Base-by-base conservation (phyloP, 1,139 yeast genomes). In the Geotrichum australiense region DNA sequence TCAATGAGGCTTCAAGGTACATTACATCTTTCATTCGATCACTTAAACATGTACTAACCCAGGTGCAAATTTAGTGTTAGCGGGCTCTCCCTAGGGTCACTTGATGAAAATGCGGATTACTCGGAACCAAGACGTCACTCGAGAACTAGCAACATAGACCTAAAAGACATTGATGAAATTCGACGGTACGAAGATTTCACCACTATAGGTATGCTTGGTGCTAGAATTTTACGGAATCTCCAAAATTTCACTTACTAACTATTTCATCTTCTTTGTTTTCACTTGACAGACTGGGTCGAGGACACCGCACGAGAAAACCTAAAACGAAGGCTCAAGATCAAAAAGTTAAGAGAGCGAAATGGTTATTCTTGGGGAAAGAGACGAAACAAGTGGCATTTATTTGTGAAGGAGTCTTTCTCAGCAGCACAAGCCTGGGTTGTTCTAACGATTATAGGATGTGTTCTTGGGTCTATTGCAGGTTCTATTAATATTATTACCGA, bases 401-500 rank as follows among this genome's bases (percentile, higher is more conserved):
- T 35, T 12, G 18, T 34, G 41, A 27, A 41, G 40, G 35, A 23
- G 39, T 16, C 42, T 28, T 23, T 32, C 34, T 65, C 77, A 40
- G 73, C 76, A 3, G 69, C 74, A 7, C 82, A 76, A 57, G 80
- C 77, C 37, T 86, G 96, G 85, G 55, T 86, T 1, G 80, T 83
- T 1, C 64, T 91, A 31, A 81, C 89, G 0, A 52, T 71, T 2
- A 83, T 85, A 53, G 98, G 97, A 0, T 58, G 81, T 1, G 53
- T 70, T 2, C 82, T 89, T 41, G 98, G 98, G 1, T 54, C 74
- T 2, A 79, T 87, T 39, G 97, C 98, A 0, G 94, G 86, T 0
- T 69, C 74, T 22, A 65, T 91, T 45, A 87, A 85, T 53, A 74
- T 89, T 24, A 71, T 86, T 19, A 86, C 97, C 0, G 89, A 87